Percentiles rank a stretch among this genome's conserved stretches.
Evolutionary conservation across 805 yeast genomes (phyloP).

Genomic region (Zygosaccharomyces bisporus): DNA sequence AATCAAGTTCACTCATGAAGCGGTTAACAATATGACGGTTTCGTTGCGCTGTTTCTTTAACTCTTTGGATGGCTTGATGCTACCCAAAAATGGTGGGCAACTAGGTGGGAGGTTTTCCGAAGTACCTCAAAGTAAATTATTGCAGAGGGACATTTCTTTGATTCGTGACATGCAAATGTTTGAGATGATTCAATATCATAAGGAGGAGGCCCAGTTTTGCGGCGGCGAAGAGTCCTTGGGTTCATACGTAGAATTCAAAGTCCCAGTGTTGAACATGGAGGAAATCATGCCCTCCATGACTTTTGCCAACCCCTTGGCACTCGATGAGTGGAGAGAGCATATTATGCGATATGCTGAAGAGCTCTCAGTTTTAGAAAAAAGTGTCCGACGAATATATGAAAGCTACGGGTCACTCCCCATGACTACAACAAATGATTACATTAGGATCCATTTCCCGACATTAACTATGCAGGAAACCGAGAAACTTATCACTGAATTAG

Average conservation of each 20-base stretch:
- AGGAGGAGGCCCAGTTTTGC: slow-evolving; percentile 7
- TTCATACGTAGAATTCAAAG: slow-evolving; percentile 54
- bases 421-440: slow-evolving; percentile 39
- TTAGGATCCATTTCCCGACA: slow-evolving; percentile 69
- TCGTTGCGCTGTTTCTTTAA: slow-evolving; percentile 41
- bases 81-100: slow-evolving; percentile 19
- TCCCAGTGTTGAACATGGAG: slow-evolving; percentile 38
- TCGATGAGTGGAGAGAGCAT: slow-evolving; percentile 39
- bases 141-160: slow-evolving; percentile 10
- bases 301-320: slow-evolving; percentile 44
- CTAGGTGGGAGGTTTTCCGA: slow-evolving; percentile 12
- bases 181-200: slow-evolving; percentile 33
- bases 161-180: slow-evolving; percentile 26
- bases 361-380: slow-evolving; percentile 42
- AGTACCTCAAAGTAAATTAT: not conserved
- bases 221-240: slow-evolving; percentile 35
- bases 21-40: slow-evolving; percentile 53
- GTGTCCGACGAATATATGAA: slow-evolving; percentile 45
- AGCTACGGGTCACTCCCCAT: slow-evolving; percentile 64
- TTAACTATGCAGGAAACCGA: slow-evolving; percentile 59
- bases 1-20: slow-evolving; percentile 44
- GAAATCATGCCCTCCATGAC: slow-evolving; percentile 39
- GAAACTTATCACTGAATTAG: slow-evolving; percentile 52
- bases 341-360: slow-evolving; percentile 39
- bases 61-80: slow-evolving; percentile 32